Evolutionary conservation across 495 filamentous ascomycete genomes (phyloP).

Genomic region (Podospora anserina): DNA sequence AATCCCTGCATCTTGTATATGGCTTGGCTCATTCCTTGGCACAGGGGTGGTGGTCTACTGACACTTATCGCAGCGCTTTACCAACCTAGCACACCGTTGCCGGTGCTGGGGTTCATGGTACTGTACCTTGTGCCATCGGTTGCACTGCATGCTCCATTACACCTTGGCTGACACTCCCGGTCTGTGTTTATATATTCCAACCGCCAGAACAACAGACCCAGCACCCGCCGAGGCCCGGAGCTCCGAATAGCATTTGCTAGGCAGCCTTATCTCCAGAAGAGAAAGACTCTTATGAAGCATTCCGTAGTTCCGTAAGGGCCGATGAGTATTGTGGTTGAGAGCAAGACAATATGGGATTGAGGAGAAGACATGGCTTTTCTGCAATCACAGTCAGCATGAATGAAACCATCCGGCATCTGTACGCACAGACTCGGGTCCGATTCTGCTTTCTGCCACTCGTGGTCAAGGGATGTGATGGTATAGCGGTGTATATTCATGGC

Average conservation of each 20-base stretch:
- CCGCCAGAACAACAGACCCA: background rate
- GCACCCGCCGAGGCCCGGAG: constrained; percentile 5
- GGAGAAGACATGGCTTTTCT: background rate
- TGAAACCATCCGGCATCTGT: background rate
- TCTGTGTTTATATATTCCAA: background rate
- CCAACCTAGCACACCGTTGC: background rate
- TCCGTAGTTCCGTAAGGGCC: background rate
- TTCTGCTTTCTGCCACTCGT: background rate
- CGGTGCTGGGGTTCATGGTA: background rate
- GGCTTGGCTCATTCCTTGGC: constrained; percentile 6
- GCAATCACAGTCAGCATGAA: background rate
- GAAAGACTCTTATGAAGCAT: background rate
- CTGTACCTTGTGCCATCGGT: background rate
- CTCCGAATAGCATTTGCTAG: background rate
- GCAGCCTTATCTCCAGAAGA: background rate
- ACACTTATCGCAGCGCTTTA: background rate
- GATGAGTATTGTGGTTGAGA: background rate
- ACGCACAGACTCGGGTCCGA: background rate
- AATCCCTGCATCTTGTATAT: constrained; percentile 8
- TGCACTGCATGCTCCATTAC: background rate
- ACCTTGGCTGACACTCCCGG: background rate
- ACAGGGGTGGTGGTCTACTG: background rate
- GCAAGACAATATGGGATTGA: background rate
- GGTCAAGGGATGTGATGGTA: background rate
- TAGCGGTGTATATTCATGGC: background rate